Evolutionary conservation across 2,329 filamentous ascomycete genomes (phyloP), one percentile per base, ranked within the genome.

Genomic region (Domatiomyces catenatus): DNA sequence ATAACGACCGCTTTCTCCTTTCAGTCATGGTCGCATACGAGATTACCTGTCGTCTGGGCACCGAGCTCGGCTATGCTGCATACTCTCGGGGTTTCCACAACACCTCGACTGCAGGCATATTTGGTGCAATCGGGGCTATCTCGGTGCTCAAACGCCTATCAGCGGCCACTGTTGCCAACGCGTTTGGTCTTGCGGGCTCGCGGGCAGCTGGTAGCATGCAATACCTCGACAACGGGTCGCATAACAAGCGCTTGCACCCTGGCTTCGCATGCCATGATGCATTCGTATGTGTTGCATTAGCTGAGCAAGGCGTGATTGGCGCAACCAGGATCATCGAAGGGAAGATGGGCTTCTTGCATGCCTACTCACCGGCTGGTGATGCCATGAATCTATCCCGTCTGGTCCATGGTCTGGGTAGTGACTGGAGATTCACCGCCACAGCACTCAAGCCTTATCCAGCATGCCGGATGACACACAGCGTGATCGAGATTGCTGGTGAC

Each of bases 231-330:
- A 68, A 68, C 50, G 66, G 66, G 8, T 59, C 55, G 19, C 66
- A 63, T 61, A 67, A 68, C 54, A 68, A 68, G 52, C 59, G 65
- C 6, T 59, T 68, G 2, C 64, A 67, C 54, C 64, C 66, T 8
- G 66, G 66, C 0, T 68, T 68, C 55, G 64, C 66, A 3, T 64
- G 63, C 8, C 64, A 67, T 47, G 66, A 68, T 55, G 66, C 65
- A 2, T 67, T 66, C 48, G 45, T 66, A 48, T 66, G 62, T 51
- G 62, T 66, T 6, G 54, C 54, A 12, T 56, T 67, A 10, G 66
- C 64, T 2, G 63, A 66, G 52, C 60, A 63, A 5, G 65, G 64
- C 5, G 63, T 67, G 1, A 44, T 58, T 12, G 58, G 58, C 19
- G 58, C 58, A 15, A 49, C 50, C 2, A 48, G 51, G 39, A 58